Percentiles rank a stretch among this genome's conserved stretches.
Evolutionary conservation across 371 early-diverging fungal genomes (phyloP).

Genomic region (Mortierella sp.): DNA sequence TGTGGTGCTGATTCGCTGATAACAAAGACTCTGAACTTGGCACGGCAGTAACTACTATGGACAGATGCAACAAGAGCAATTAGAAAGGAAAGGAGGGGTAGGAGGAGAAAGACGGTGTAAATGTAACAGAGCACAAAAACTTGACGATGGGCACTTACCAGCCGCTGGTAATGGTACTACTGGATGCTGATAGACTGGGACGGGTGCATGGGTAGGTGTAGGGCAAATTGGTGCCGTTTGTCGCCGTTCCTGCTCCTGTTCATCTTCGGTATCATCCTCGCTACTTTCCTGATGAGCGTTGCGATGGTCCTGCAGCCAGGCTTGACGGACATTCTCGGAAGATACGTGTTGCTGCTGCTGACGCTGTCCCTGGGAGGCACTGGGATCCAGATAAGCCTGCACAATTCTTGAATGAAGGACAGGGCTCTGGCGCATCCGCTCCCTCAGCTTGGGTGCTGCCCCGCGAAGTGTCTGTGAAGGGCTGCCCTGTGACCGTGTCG

Average conservation of each 20-base stretch:
- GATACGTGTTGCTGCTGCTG: conserved; percentile 19
- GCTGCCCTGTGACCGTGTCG: conserved; percentile 16
- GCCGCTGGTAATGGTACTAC: background rate
- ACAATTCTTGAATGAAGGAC: conserved; percentile 44
- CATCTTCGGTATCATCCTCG: conserved; percentile 35
- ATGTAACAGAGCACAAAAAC: background rate
- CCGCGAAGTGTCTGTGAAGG: conserved; percentile 18
- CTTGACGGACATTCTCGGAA: conserved; percentile 38
- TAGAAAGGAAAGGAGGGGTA: background rate
- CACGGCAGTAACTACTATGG: background rate
- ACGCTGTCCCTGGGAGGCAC: conserved; percentile 18
- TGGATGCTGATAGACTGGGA: conserved; percentile 9
- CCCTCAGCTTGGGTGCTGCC: conserved; percentile 40
- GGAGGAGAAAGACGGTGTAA: background rate
- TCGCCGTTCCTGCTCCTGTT: background rate
- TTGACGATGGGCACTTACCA: conserved; percentile 2
- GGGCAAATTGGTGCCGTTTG: background rate
- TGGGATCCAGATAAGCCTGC: conserved; percentile 48
- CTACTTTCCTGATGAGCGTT: conserved; percentile 46
- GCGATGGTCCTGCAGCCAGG: conserved; percentile 48
- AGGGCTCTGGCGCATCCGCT: conserved; percentile 54
- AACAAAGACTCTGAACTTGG: background rate
- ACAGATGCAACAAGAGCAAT: background rate
- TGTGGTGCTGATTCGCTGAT: background rate
- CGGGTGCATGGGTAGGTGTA: background rate